Evolutionary conservation across 345 rosid genomes (phyloP).

Genomic region (Eucalyptus leucophloia): DNA sequence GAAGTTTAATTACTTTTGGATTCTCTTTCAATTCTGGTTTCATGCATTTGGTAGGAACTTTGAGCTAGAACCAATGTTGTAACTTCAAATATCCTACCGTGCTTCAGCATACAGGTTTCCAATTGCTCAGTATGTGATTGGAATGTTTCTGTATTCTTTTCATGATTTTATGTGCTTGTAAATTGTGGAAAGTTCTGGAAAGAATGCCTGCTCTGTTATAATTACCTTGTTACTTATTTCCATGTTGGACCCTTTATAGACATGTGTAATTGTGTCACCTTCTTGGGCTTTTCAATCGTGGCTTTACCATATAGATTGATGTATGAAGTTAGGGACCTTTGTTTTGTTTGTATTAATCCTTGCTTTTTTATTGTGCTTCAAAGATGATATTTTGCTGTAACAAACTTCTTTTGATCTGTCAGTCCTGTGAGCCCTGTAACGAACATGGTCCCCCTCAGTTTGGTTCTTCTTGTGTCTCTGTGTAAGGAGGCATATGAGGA

Average conservation of each 20-base stretch:
- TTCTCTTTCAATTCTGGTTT: background rate
- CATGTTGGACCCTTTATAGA: background rate
- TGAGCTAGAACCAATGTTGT: background rate
- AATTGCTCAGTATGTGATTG: background rate
- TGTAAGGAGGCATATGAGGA: constrained; percentile 98
- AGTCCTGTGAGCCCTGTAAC: constrained; percentile 98
- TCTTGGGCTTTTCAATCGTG: background rate
- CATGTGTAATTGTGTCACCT: background rate
- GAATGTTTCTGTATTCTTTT: background rate
- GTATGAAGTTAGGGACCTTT: background rate
- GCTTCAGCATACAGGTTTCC: background rate
- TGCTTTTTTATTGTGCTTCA: background rate
- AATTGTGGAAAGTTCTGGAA: background rate
- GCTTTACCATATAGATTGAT: background rate
- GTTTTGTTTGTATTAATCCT: background rate
- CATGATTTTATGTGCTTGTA: background rate
- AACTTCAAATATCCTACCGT: background rate
- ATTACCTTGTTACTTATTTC: background rate
- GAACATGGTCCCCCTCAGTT: constrained; percentile 74
- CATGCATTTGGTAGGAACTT: background rate
- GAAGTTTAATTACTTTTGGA: background rate
- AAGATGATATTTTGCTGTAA: background rate
- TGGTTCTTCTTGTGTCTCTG: constrained; percentile 98
- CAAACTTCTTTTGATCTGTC: constrained; percentile 19
- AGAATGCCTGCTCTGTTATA: background rate